These are phyloP conservation scores for Eutrema yunnanense DNA, from an alignment of 345 rosid genomes.

Conservation along the genomic window DNA sequence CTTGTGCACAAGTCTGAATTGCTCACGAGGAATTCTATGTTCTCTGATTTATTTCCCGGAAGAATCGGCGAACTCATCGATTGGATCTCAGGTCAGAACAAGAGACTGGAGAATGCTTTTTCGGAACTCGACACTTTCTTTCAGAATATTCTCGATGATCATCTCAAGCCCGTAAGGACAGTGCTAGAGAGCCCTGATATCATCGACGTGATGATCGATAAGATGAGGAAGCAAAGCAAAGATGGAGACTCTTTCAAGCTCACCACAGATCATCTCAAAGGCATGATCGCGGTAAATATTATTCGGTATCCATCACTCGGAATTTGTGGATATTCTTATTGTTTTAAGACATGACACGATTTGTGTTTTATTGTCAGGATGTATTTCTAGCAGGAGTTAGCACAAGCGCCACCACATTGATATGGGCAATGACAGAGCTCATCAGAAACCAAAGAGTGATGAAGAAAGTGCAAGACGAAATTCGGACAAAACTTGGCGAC, in stretches of 20 bases:
- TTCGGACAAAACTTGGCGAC: conserved; percentile 20
- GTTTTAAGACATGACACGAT: background rate
- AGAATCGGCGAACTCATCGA: conserved; percentile 6
- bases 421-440: conserved; percentile 41
- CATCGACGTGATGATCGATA: conserved; percentile 35
- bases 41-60: conserved; percentile 21
- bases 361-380: conserved; percentile 15
- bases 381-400: conserved; percentile 40
- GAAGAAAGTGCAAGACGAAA: conserved; percentile 38
- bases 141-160: conserved; percentile 18
- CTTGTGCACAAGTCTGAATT: conserved; percentile 4
- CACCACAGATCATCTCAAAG: conserved; percentile 39
- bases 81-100: conserved; percentile 3
- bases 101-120: background rate
- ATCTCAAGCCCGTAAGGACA: conserved; percentile 6
- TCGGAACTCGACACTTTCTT: conserved; percentile 16
- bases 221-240: conserved; percentile 26
- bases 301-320: background rate
- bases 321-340: background rate
- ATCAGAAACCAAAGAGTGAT: conserved; percentile 33
- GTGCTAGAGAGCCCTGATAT: conserved; percentile 24
- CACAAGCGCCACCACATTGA: conserved; percentile 26
- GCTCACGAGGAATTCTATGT: background rate
- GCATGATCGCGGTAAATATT: conserved; percentile 29
- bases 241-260: conserved; percentile 7